These are phyloP conservation scores for Geotrichum aggregatum DNA, from an alignment of 1,139 yeast genomes.

Conservation along the genomic window DNA sequence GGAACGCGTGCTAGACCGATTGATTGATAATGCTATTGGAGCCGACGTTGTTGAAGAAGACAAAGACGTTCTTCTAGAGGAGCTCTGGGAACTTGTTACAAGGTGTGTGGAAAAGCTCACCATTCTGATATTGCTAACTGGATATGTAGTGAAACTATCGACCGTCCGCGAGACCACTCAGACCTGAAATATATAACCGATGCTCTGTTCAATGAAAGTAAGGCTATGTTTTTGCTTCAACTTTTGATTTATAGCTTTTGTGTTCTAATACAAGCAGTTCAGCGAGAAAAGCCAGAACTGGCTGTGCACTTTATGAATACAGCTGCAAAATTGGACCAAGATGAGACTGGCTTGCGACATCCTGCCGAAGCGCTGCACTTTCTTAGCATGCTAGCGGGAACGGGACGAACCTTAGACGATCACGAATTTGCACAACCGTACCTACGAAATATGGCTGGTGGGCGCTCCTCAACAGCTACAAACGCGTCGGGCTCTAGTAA, in stretches of 20 bases:
- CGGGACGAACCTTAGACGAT: constrained; percentile 5
- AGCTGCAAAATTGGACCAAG: constrained; percentile 12
- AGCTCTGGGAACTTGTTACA: constrained; percentile 13
- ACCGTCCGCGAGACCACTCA: constrained; percentile 12
- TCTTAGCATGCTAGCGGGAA: constrained; percentile 14
- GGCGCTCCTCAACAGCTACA: background rate
- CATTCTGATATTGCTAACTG: background rate
- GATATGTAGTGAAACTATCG: constrained; percentile 7
- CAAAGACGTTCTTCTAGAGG: constrained; percentile 10
- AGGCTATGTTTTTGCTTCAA: background rate
- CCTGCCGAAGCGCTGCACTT: constrained; percentile 20
- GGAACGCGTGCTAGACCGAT: constrained; percentile 15
- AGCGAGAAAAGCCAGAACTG: constrained; percentile 19
- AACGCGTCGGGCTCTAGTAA: background rate
- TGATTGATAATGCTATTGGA: constrained; percentile 19
- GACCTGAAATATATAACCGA: constrained; percentile 15
- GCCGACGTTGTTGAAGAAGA: constrained; percentile 18
- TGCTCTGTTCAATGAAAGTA: constrained; percentile 8
- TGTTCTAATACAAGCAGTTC: constrained; percentile 8
- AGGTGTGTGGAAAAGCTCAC: background rate
- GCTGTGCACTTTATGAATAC: constrained; percentile 20
- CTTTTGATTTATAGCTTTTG: too few species aligned
- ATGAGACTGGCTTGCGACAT: constrained; percentile 12
- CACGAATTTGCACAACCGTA: constrained; percentile 1
- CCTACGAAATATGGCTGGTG: constrained; percentile 3